phyloP scores from a whole-genome alignment of 306 rosid species.

The Gillenia trifoliata region DNA sequence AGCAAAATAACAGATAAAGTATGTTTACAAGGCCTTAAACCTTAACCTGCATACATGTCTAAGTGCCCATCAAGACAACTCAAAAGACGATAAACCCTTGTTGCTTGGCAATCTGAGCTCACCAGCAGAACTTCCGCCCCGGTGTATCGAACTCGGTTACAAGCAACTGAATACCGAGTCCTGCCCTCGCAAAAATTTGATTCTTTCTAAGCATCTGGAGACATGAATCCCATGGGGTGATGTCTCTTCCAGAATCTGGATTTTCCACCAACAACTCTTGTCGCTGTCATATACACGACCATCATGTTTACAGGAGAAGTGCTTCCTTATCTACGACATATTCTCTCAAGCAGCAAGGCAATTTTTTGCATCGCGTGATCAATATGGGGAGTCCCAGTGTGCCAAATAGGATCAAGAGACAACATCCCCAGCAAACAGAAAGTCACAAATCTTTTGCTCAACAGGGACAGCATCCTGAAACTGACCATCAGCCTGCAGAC shows the following conservation, averaged over 20 bases:
- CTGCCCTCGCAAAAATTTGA: background rate
- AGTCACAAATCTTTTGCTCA: slow-evolving; percentile 64
- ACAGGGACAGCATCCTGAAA: slow-evolving; percentile 27
- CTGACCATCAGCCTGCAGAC: slow-evolving; percentile 21
- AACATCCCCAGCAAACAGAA: slow-evolving; percentile 43
- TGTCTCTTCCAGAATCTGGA: background rate
- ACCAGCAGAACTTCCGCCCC: background rate
- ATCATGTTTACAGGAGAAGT: background rate
- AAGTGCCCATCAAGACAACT: background rate
- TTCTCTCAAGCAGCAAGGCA: background rate
- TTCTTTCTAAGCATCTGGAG: background rate
- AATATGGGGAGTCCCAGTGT: slow-evolving; percentile 19
- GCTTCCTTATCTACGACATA: background rate
- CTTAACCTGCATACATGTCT: background rate
- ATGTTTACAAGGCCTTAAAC: no score
- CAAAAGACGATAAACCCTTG: no score
- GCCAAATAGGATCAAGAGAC: slow-evolving; percentile 10
- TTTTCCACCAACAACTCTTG: background rate
- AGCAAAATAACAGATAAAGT: no score
- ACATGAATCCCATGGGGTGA: background rate
- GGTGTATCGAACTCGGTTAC: background rate
- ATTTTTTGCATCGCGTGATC: background rate
- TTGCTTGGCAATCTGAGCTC: no score
- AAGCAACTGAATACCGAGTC: background rate
- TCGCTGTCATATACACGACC: background rate